These are phyloP conservation scores for Neofusicoccum kwambonambiense DNA, from an alignment of 2,329 filamentous ascomycete species.

Conservation along the genomic window DNA sequence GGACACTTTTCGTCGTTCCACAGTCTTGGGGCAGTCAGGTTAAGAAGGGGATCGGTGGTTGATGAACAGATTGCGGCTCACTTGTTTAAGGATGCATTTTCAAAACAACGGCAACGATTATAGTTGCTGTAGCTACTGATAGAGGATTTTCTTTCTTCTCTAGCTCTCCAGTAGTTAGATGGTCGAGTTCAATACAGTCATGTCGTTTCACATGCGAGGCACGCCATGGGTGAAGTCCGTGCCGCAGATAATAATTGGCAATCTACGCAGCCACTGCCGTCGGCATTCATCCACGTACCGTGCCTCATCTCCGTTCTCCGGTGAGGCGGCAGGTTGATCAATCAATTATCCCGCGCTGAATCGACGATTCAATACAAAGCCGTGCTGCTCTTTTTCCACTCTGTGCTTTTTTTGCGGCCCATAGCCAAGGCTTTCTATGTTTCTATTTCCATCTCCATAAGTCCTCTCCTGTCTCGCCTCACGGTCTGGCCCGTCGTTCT, in stretches of 20 bases:
- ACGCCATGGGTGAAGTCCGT: neutral
- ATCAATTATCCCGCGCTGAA: neutral
- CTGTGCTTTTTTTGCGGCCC: neutral
- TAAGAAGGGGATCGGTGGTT: neutral
- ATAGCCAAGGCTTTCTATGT: too few relatives aligned
- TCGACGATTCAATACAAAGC: neutral
- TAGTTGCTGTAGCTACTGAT: neutral
- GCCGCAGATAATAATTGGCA: neutral
- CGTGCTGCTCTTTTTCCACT: neutral
- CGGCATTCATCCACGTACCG: neutral
- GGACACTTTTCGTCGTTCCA: neutral
- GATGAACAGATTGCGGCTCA: constrained; percentile 2
- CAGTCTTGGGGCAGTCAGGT: neutral
- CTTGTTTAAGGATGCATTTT: neutral
- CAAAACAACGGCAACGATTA: neutral
- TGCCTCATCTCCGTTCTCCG: constrained; percentile 1
- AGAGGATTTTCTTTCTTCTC: neutral
- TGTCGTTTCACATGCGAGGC: neutral
- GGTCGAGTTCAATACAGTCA: neutral
- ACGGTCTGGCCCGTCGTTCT: neutral
- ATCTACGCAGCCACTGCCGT: constrained; percentile 4
- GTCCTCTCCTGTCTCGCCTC: neutral
- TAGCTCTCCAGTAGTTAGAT: neutral
- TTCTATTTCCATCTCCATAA: neutral
- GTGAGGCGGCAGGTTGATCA: neutral